Evolutionary conservation across 1,139 yeast species (phyloP), one percentile per base, ranked within the genome.

Genomic region (Casaregolazyma lundiana): DNA sequence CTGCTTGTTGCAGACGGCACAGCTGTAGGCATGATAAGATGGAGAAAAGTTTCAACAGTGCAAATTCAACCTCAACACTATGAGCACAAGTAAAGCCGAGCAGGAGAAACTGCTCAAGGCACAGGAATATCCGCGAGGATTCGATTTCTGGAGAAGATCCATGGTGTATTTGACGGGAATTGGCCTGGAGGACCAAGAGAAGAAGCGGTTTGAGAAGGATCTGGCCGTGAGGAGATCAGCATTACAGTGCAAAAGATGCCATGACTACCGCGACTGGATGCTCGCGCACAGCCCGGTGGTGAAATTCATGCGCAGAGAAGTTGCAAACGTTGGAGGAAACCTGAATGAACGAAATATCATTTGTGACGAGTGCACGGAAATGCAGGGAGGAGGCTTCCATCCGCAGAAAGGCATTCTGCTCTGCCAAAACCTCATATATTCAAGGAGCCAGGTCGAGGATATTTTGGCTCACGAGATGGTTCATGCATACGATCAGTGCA

Each of bases 311-410:
- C 71, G 83, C 60, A 90, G 88, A 49, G 92, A 90, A 62, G 81
- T 92, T 43, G 73, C 76, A 41, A 82, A 85, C 53, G 70, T 84
- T 29, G 86, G 88, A 5, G 84, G 83, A 0, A 76, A 76, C 50
- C 59, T 72, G 43, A 60, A 60, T 40, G 61, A 55, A 5, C 57
- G 64, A 8, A 80, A 85, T 58, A 83, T 92, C 48, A 71, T 78
- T 6, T 92, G 98, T 65, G 95, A 81, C 49, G 77, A 77, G 11
- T 94, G 98, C 66, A 94, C 86, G 55, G 92, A 85, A 51, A 75
- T 80, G 68, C 84, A 85, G 59, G 88, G 95, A 36, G 96, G 96
- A 35, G 98, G 99, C 1, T 94, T 85, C 65, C 88, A 89, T 63
- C 97, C 97, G 0, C 83, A 87, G 42, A 68, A 79, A 46, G 98